phyloP scores from a whole-genome alignment of 2,329 filamentous ascomycete genomes.

The Cercospora janseana region DNA sequence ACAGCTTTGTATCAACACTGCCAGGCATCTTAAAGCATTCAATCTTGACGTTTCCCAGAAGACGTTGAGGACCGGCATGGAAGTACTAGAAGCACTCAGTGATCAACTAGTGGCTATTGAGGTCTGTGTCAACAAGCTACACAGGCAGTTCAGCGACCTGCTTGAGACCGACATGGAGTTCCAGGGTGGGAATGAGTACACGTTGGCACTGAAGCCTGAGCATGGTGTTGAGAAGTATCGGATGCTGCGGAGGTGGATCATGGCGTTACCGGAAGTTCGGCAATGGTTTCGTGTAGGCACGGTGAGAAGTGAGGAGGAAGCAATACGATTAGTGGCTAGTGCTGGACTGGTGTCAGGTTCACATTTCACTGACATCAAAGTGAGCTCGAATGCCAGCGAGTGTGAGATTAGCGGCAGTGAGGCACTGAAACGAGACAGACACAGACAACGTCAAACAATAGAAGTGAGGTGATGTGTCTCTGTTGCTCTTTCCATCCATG shows the following conservation, averaged over 20 bases:
- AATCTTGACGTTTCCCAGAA: constrained; percentile 3
- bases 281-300: constrained; percentile 6
- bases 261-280: constrained; percentile 10
- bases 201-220: constrained; percentile 9
- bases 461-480: too few relatives aligned
- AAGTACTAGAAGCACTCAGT: constrained; percentile 11
- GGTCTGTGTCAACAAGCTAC: constrained; percentile 14
- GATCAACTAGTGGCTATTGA: constrained; percentile 14
- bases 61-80: constrained; percentile 7
- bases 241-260: constrained; percentile 8
- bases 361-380: too few relatives aligned
- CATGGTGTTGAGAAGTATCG: constrained; percentile 7
- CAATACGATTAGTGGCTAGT: constrained; percentile 8
- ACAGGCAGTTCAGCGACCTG: constrained; percentile 12
- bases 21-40: neutral
- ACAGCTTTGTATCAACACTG: constrained; percentile 2
- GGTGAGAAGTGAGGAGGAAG: constrained; percentile 13
- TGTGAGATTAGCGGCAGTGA: neutral
- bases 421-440: too few relatives aligned
- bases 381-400: neutral
- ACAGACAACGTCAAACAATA: too few relatives aligned
- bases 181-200: constrained; percentile 11
- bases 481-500: neutral
- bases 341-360: neutral
- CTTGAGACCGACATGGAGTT: constrained; percentile 5